phyloP scores from a whole-genome alignment of 305 asterid species.

The Rubia occidens region DNA sequence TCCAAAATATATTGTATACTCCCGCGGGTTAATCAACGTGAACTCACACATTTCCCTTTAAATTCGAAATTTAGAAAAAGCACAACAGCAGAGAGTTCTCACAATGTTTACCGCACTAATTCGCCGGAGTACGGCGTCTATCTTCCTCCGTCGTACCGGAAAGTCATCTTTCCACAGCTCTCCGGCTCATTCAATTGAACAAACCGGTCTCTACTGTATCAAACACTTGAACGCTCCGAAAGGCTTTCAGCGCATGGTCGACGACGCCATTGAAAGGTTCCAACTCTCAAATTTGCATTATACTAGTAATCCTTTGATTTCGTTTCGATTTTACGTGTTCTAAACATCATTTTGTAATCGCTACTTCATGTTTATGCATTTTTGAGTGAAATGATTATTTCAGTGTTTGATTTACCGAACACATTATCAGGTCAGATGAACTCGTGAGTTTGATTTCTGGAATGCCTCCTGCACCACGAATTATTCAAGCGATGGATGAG shows the following conservation, averaged over 20 bases:
- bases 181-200: conserved; percentile 35
- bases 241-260: conserved; percentile 89
- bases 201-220: conserved; percentile 83
- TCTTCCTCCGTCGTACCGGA: conserved; percentile 23
- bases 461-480: conserved; percentile 77
- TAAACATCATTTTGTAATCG: neutral
- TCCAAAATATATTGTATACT: neutral
- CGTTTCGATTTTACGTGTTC: neutral
- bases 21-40: neutral
- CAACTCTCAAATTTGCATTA: neutral
- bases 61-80: neutral
- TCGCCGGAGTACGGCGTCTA: conserved; percentile 29
- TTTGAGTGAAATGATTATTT: neutral
- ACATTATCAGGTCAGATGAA: conserved; percentile 64
- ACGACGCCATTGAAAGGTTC: conserved; percentile 81
- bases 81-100: neutral
- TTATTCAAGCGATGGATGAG: conserved; percentile 80
- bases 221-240: conserved; percentile 66
- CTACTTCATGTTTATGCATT: neutral
- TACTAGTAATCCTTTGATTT: neutral
- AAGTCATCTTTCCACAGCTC: conserved; percentile 35
- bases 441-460: conserved; percentile 58
- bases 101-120: conserved; percentile 38
- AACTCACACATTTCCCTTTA: neutral
- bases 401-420: conserved; percentile 12